Base-by-base conservation (phyloP, 2,329 filamentous ascomycete species). In the Calonectria pauciramosa region DNA sequence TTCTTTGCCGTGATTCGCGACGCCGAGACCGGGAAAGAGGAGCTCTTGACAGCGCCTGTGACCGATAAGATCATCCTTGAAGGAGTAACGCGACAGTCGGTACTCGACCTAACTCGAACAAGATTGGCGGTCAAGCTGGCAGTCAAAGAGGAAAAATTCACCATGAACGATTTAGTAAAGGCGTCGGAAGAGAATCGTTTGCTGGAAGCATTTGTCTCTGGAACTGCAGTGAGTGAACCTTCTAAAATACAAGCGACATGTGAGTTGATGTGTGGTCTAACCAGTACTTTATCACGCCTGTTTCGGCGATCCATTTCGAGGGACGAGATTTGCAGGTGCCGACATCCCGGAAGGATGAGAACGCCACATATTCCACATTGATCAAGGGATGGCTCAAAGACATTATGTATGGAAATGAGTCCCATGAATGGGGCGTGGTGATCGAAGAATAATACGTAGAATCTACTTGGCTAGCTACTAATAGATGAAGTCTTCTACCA, bases 11-110 rank as follows among this genome's bases (percentile, higher is more conserved):
- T 94, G 16, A 92, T 91, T 90, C 69, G 49, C 11, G 86, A 85
- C 70, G 86, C 86, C 77, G 85, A 89, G 7, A 71, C 70, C 67
- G 90, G 88, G 0, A 88, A 86, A 76, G 73, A 89, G 28, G 88
- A 94, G 84, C 86, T 94, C 38, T 86, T 94, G n/a, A 94, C 93
- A 7, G 92, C 93, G 4, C 91, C 91, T 6, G 80, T 94, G 70
- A 89, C 88, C 20, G 91, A 90, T 74, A 73, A 73, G 26, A 88
- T 94, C 70, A 93, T 94, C 73, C 86, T 94, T 4, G 91, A 93
- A 71, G 93, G 93, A 73, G 89, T 94, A 1, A 94, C 92, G n/a
- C 86, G 93, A 44, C 86, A 90, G 32, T 91, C 89, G 67, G 89
- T 94, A 20, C 83, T 94, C 23, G 90, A 93, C 69, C 85, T 94